Evolutionary conservation across 148 eudicot genomes (phyloP), one percentile per base, ranked within the genome.

Genomic region (Dysphania ambrosioides): DNA sequence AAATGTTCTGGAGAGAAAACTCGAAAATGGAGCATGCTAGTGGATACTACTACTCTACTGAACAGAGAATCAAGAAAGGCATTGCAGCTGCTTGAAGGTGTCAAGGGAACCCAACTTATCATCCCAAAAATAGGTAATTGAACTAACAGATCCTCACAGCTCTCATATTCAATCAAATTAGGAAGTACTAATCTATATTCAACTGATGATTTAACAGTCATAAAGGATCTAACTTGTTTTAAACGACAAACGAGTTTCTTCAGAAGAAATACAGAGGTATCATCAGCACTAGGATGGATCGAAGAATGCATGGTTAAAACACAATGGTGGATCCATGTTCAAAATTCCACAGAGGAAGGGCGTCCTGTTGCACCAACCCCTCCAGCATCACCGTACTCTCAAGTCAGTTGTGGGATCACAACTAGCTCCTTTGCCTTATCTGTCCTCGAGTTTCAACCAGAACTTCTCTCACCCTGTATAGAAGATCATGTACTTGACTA

Each of bases 291-390:
- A 73, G 79, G 87, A 69, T 95, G 96, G 97, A 89, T 95, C 66
- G 84, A 95, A 75, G 96, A 92, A 21, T 90, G 97, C 67, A 82
- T 85, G 87, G 69, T 60, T 31, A 81, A 62, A 64, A 76, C 87
- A 74, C 82, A 73, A 38, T 84, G 91, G 90, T 95, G 97, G 97
- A 86, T 92, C 75, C 96, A 92, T 76, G 85, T 92, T 53, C 91
- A 89, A 80, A 83, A 79, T 73, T 84, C 85, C 4, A 76, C 72
- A 24, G 89, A 88, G 74, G 94, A 84, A 73, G 82, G 66, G 63
- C 73, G 61, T 40, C 80, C 85, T 42, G 80, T 82, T 72, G 89
- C 86, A 68, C 83, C 86, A 30, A 90, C 91, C 64, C 90, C 92
- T 30, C 89, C 86, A 68, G 84, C 83, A 78, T 73, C 86, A 66